Base-by-base conservation (phyloP, 208 protist genomes). In the Naegleria fowleri region DNA sequence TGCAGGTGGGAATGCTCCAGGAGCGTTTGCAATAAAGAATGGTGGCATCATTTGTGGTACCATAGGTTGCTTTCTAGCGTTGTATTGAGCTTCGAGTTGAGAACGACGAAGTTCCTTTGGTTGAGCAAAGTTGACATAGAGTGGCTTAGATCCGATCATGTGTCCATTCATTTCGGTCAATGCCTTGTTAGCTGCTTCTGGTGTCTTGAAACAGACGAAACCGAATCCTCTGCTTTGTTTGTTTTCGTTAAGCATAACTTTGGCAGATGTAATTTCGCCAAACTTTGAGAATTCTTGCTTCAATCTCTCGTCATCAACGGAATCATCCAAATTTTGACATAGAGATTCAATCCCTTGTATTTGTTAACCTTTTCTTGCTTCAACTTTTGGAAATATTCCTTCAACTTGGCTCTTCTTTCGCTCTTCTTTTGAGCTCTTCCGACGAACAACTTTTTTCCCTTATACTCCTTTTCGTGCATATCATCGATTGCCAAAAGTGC, bases 271-370 rank as follows among this genome's bases (percentile, higher is more conserved):
- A 91, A 99, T 98, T 90, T 96, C 96, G 90, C 99, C 99, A 92
- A 96, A 99, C 87, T 92, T 93, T 88, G 92, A 85, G 93, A 99
- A 99, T 86, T 97, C 94, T 83, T 96, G 94, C 91, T 95, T 94
- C 39, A 99, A 94, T 91, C 97, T 95, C 88, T 98, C 97, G 90
- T 98, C 97, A 90, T 96, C 95, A 84, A 99, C 95, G 38, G 92
- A 91, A 90, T 98, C 97, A 91, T 98, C 97, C 90, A 99, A 95
- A 97, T 99, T 99, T 99, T 99, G 91, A 99, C 96, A 96, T 99
- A 99, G 43, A 99, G 96, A 95, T 99, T 99, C 84, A 94, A 90
- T 88, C 95, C 95, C 79, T 97, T 97, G 93, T 97, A 99, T 94
- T 99, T 98, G 93, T 97, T 95, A 76, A 97, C 92, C 90, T 95